Conservation (phyloP, 1,284 basidiomycete genomes). For the Lignosus rhinocerotis region DNA sequence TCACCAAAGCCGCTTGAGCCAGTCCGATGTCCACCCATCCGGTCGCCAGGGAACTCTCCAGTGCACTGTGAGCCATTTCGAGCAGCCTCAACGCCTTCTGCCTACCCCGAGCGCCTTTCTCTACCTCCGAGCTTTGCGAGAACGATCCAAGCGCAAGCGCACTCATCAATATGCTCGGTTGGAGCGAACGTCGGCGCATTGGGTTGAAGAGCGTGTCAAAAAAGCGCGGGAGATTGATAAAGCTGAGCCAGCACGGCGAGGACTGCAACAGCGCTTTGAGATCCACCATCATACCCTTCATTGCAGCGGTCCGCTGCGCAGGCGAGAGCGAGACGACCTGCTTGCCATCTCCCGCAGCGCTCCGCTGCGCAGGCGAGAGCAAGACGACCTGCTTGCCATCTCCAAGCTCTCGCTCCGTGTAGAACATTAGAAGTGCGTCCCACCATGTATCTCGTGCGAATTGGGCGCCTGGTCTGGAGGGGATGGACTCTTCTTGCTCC, state of each 20-base stretch:
- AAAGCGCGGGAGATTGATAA: slow-evolving; percentile 68
- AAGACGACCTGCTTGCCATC: slow-evolving; percentile 28
- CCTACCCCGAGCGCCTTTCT: slow-evolving; percentile 42
- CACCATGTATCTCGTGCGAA: slow-evolving; percentile 76
- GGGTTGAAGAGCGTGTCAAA: slow-evolving; percentile 58
- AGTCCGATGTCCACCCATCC: slow-evolving; percentile 71
- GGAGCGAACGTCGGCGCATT: slow-evolving; percentile 50
- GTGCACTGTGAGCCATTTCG: slow-evolving; percentile 64
- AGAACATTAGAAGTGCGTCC: slow-evolving; percentile 69
- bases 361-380: slow-evolving; percentile 46
- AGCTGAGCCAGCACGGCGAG: slow-evolving; percentile 70
- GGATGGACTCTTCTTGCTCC: slow-evolving; percentile 10
- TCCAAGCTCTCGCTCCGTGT: slow-evolving; percentile 38
- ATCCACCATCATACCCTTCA: slow-evolving; percentile 51
- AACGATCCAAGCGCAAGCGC: slow-evolving; percentile 67
- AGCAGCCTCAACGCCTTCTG: slow-evolving; percentile 56
- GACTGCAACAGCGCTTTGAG: slow-evolving; percentile 61
- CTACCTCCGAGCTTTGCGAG: slow-evolving; percentile 67
- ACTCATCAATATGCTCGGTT: slow-evolving; percentile 64
- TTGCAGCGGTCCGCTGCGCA: slow-evolving; percentile 46
- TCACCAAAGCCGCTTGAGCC: slow-evolving; percentile 73
- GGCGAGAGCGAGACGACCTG: slow-evolving; percentile 37
- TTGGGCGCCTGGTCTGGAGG: slow-evolving; percentile 51
- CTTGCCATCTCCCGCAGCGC: slow-evolving; percentile 33
- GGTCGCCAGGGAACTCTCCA: slow-evolving; percentile 68